phyloP scores from a whole-genome alignment of 495 filamentous ascomycete species.

The Penicillium subrubescens region DNA sequence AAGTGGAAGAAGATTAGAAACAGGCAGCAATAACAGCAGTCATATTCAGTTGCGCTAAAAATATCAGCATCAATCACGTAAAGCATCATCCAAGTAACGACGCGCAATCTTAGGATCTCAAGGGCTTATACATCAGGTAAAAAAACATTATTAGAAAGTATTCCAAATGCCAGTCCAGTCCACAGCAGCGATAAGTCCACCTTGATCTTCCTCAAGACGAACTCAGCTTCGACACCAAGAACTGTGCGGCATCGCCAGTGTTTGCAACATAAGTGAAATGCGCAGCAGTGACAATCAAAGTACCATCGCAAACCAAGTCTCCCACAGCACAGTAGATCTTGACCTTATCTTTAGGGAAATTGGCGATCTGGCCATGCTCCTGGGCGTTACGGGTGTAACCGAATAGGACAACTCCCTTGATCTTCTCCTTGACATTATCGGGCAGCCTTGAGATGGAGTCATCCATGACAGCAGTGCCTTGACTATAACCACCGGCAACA shows the following conservation, averaged over 20 bases:
- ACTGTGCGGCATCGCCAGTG: constrained; percentile 21
- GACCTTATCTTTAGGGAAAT: constrained; percentile 45
- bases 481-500: constrained; percentile 57
- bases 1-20: too few species aligned
- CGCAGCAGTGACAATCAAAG: constrained; percentile 48
- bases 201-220: background rate
- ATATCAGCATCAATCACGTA: background rate
- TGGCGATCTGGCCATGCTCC: constrained; percentile 47
- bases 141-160: background rate
- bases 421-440: constrained; percentile 43
- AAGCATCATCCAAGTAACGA: background rate
- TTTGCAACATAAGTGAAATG: constrained; percentile 48
- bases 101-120: too few species aligned
- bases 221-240: constrained; percentile 20
- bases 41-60: background rate
- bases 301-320: constrained; percentile 56
- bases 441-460: constrained; percentile 46
- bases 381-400: constrained; percentile 60
- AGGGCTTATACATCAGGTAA: too few species aligned
- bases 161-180: background rate
- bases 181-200: background rate
- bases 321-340: constrained; percentile 55
- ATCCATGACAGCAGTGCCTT: constrained; percentile 59
- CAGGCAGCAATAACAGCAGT: too few species aligned
- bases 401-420: constrained; percentile 57